phyloP scores from a whole-genome alignment of 495 filamentous ascomycete species.

The Penicillium ochrochloron region DNA sequence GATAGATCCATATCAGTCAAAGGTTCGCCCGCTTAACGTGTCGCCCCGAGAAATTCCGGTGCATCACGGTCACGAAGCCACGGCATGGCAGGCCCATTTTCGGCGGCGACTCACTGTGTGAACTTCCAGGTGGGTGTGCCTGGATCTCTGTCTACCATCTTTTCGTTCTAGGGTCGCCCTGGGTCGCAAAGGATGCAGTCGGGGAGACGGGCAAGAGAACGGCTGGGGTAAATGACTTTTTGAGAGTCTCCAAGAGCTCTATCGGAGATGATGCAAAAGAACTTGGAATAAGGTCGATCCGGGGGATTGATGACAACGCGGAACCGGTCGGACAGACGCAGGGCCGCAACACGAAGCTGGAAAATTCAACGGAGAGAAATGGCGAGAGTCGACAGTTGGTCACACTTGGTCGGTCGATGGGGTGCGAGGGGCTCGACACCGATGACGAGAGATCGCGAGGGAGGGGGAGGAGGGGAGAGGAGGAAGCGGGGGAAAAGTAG shows the following conservation, averaged over 20 bases:
- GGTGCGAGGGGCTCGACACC: conserved; percentile 25
- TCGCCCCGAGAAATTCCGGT: background rate
- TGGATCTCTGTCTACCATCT: conserved; percentile 96
- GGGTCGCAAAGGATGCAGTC: conserved; percentile 26
- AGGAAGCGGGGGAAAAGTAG: conserved; percentile 14
- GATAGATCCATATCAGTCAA: conserved; percentile 17
- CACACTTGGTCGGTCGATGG: conserved; percentile 22
- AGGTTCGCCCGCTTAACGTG: background rate
- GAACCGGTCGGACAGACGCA: conserved; percentile 27
- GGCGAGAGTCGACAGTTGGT: conserved; percentile 20
- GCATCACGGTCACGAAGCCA: background rate
- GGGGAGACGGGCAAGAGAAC: conserved; percentile 13
- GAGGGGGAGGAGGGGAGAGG: conserved; percentile 15
- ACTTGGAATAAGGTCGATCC: conserved; percentile 3
- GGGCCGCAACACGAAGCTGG: conserved; percentile 11
- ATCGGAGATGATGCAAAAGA: conserved; percentile 6
- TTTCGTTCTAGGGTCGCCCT: conserved; percentile 53
- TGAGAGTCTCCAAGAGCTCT: conserved; percentile 12
- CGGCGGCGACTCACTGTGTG: conserved; percentile 82
- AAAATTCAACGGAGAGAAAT: conserved; percentile 3
- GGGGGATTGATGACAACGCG: conserved; percentile 15
- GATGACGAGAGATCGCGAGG: conserved; percentile 28
- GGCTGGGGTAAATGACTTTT: background rate
- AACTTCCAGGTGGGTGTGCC: conserved; percentile 98
- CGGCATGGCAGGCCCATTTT: background rate